Evolutionary conservation across 805 yeast genomes (phyloP).

Genomic region (Hyphopichia homilentoma): DNA sequence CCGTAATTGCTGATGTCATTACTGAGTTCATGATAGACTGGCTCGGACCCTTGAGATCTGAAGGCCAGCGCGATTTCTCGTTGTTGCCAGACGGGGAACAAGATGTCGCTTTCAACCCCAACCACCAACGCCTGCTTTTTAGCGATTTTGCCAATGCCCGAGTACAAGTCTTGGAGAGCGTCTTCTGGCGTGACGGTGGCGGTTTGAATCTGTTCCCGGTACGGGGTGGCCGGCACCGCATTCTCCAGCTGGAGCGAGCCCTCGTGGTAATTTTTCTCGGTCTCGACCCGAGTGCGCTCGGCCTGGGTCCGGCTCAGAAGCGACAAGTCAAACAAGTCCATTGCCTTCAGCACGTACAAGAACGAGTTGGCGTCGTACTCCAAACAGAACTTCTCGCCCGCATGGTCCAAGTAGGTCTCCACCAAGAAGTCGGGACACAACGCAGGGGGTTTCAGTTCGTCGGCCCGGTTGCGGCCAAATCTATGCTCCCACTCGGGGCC

Average conservation of each 20-base stretch:
- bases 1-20: constrained; percentile 79
- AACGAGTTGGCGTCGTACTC: constrained; percentile 91
- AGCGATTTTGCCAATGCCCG: constrained; percentile 62
- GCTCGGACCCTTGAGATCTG: constrained; percentile 19
- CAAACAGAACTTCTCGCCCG: constrained; percentile 88
- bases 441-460: constrained; percentile 75
- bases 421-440: constrained; percentile 90
- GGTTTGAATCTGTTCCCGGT: constrained; percentile 47
- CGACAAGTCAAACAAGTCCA: constrained; percentile 90
- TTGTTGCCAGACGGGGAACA: constrained; percentile 96
- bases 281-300: constrained; percentile 30
- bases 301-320: constrained; percentile 43
- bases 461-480: constrained; percentile 84
- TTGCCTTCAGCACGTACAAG: constrained; percentile 84
- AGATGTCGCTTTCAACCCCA: constrained; percentile 90
- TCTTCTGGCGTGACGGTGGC: constrained; percentile 51
- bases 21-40: constrained; percentile 70
- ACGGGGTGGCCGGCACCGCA: constrained; percentile 48
- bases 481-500: constrained; percentile 98
- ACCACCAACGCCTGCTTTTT: constrained; percentile 68
- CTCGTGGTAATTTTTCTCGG: constrained; percentile 26
- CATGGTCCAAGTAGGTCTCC: constrained; percentile 91
- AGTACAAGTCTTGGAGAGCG: constrained; percentile 54
- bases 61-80: constrained; percentile 69
- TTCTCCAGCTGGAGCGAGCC: constrained; percentile 11